Conservation (phyloP, 176 grass and related monocot genomes). For the Stipa capillata region DNA sequence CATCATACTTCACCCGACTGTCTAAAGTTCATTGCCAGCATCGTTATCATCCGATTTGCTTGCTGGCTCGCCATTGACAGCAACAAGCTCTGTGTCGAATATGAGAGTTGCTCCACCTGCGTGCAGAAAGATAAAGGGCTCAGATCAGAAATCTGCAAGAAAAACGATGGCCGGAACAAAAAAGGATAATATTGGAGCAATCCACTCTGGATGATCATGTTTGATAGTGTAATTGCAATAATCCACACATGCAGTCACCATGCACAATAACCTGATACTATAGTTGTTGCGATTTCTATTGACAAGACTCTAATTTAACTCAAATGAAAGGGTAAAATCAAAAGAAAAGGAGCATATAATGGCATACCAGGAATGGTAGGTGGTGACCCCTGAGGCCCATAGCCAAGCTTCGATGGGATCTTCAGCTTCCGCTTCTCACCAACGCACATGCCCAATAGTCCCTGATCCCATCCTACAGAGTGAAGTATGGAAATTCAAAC, state of each 20-base stretch:
- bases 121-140: not conserved
- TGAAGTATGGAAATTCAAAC: conserved; percentile 1
- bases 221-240: not conserved
- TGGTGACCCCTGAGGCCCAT: conserved; percentile 82
- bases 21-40: conserved; percentile 52
- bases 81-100: conserved; percentile 92
- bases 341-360: not conserved
- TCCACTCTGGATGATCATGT: not conserved
- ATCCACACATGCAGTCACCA: not conserved
- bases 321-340: not conserved
- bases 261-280: not conserved
- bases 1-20: not conserved
- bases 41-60: conserved; percentile 19
- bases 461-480: conserved; percentile 87
- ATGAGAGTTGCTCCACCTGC: conserved; percentile 96
- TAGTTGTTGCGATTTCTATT: not conserved
- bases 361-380: conserved; percentile 70
- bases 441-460: conserved; percentile 89
- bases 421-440: conserved; percentile 95
- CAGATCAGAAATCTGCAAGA: not conserved
- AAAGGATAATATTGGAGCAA: not conserved
- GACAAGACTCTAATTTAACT: not conserved
- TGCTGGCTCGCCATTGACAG: conserved; percentile 68
- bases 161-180: not conserved
- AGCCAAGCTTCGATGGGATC: conserved; percentile 93